Base-by-base conservation (phyloP, 2,329 filamentous ascomycete genomes). In the Trichoderma cornu-damae region DNA sequence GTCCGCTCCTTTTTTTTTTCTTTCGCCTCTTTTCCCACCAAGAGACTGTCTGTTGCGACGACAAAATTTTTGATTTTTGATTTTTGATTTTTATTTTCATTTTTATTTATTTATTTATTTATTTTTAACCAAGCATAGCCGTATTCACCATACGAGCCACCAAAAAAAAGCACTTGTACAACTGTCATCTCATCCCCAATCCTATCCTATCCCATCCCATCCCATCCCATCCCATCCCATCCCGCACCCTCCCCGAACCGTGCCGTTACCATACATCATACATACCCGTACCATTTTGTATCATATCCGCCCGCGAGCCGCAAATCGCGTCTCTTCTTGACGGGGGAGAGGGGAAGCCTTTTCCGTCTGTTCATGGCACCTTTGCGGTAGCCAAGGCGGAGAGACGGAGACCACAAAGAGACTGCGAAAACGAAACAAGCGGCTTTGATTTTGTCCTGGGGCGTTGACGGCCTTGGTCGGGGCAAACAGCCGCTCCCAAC, bases 1-100 rank as follows among this genome's bases (percentile, higher is more conserved):
- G 58, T 58, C 54, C 58, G 32, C 38, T 60, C 58, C 40, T 60
- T 59, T 52, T 30, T 28, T 46, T 26, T n/a, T 38, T 40, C 14
- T 30, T 4, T 20, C 32, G 26, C 34, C 51, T 32, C n/a, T 0
- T 38, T 28, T 55, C 22, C 42, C 26, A 11, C 6, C 32, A n/a
- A 37, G 24, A 38, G 22, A 18, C 6, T 22, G 9, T 30, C 28
- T 7, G 28, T 30, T 30, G 38, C 52, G 34, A 55, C 40, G 32
- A 38, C 52, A 32, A 55, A 24, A 16, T 47, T 26, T 18, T 6
- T 16, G n/a, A n/a, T n/a, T n/a, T n/a, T n/a, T n/a, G n/a, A n/a
- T n/a, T n/a, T n/a, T n/a, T n/a, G n/a, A n/a, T n/a, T n/a, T n/a
- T n/a, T n/a, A n/a, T n/a, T n/a, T n/a, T n/a, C n/a, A n/a, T n/a